These are phyloP conservation scores for Apiotrichum domesticum DNA, from an alignment of 1,284 basidiomycete species.

Conservation along the genomic window DNA sequence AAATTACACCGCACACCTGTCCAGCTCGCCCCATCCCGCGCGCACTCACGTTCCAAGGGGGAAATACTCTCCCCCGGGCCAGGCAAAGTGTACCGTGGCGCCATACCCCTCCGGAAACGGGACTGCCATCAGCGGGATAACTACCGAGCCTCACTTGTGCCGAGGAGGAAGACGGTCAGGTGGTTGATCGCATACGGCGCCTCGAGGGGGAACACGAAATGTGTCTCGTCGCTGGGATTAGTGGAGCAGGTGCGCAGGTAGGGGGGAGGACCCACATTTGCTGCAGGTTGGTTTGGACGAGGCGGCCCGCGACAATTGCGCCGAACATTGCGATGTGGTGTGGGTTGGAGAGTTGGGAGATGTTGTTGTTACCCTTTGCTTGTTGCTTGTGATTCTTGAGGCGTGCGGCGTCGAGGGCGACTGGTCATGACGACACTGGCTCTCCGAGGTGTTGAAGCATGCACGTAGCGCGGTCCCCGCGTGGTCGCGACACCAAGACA, in stretches of 20 bases:
- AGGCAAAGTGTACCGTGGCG: slow-evolving; percentile 81
- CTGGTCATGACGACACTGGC: no score
- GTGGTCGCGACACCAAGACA: no score
- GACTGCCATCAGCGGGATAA: neutral
- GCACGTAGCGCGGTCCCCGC: no score
- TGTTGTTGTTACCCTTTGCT: neutral
- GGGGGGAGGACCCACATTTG: slow-evolving; percentile 32
- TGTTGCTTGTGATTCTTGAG: no score
- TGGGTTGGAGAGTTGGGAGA: no score
- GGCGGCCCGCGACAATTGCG: slow-evolving; percentile 44
- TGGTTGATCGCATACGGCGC: slow-evolving; percentile 77
- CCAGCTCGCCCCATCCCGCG: no score
- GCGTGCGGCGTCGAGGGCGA: no score
- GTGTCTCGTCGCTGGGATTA: slow-evolving; percentile 58
- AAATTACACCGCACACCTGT: no score
- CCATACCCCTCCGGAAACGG: slow-evolving; percentile 83
- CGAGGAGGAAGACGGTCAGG: slow-evolving; percentile 78
- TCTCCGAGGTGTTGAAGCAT: neutral
- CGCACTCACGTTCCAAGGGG: slow-evolving; percentile 74
- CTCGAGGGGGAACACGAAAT: slow-evolving; percentile 73
- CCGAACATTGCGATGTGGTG: slow-evolving; percentile 38
- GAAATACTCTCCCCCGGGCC: slow-evolving; percentile 82
- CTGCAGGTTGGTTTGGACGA: slow-evolving; percentile 48
- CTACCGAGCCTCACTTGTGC: slow-evolving; percentile 56
- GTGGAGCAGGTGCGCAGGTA: neutral